Evolutionary conservation across 1,284 basidiomycete genomes (phyloP).

Genomic region (Puccinia hordei): DNA sequence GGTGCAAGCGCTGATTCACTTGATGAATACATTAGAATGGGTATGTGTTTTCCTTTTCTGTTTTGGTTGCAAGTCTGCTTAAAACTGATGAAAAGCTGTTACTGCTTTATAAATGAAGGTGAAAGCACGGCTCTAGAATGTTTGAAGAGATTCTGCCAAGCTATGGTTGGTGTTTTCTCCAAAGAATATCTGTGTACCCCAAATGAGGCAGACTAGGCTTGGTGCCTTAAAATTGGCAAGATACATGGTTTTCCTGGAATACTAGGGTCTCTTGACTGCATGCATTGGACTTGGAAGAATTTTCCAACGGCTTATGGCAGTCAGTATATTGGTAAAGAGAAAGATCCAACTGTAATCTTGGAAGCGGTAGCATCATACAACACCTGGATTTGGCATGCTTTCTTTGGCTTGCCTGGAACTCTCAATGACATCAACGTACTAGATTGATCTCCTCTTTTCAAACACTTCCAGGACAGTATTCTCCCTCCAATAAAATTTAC

Average conservation of each 20-base stretch:
- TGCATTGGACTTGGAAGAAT: constrained; percentile 16
- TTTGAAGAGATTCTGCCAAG: background rate
- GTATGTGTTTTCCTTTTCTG: too few species aligned
- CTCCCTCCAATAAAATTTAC: background rate
- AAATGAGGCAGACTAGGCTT: background rate
- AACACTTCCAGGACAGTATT: background rate
- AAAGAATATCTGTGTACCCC: background rate
- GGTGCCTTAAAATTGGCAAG: constrained; percentile 1
- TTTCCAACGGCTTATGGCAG: background rate
- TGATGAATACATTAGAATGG: constrained; percentile 31
- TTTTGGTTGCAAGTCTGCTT: too few species aligned
- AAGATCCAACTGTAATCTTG: background rate
- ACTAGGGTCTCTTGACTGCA: background rate
- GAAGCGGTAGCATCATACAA: background rate
- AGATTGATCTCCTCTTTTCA: background rate
- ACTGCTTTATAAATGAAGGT: background rate
- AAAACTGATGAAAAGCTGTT: too few species aligned
- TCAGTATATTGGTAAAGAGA: constrained; percentile 8
- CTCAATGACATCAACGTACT: constrained; percentile 14
- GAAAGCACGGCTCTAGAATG: background rate
- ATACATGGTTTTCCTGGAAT: background rate
- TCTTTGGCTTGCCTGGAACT: background rate
- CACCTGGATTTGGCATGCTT: constrained; percentile 6
- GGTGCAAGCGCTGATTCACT: background rate
- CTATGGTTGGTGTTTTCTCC: too few species aligned